phyloP scores from a whole-genome alignment of 352 stramenopile species.

The Phytophthora constricta region DNA sequence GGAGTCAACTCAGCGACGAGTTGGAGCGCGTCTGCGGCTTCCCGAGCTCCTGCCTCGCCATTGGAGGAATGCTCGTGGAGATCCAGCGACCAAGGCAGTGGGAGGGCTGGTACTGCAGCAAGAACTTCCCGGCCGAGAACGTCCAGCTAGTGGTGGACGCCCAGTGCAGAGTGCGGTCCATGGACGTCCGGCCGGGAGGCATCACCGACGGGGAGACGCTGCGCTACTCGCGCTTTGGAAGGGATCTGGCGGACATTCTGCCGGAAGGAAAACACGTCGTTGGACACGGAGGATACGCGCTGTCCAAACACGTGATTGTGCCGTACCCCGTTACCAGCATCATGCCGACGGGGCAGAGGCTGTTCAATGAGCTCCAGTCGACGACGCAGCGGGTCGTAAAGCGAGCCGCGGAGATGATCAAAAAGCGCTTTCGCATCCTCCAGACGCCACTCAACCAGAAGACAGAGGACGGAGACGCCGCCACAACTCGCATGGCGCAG shows the following conservation, averaged over 20 bases:
- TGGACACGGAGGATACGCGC: constrained; percentile 20
- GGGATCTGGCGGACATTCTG: constrained; percentile 17
- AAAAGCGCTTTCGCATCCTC: constrained; percentile 30
- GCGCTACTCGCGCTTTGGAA: constrained; percentile 25
- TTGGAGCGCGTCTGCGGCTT: constrained; percentile 31
- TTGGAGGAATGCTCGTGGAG: constrained; percentile 31
- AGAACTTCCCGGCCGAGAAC: constrained; percentile 30
- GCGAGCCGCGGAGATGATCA: constrained; percentile 27
- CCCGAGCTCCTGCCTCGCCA: constrained; percentile 28
- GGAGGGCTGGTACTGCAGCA: constrained; percentile 31
- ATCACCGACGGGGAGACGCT: constrained; percentile 27
- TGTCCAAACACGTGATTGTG: constrained; percentile 27
- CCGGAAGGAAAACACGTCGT: constrained; percentile 29
- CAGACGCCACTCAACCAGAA: constrained; percentile 23
- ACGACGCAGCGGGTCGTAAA: constrained; percentile 26
- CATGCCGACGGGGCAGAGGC: constrained; percentile 9
- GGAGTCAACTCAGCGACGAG: constrained; percentile 17
- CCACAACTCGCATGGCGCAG: constrained; percentile 32
- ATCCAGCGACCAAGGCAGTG: constrained; percentile 23
- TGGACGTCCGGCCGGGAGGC: constrained; percentile 28
- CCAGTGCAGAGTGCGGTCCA: constrained; percentile 25
- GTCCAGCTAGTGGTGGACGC: constrained; percentile 35
- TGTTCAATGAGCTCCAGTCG: constrained; percentile 25
- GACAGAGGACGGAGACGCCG: constrained; percentile 27
- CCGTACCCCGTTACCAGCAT: constrained; percentile 19